Base-by-base conservation (phyloP, 1,284 basidiomycete genomes). In the Microbotryum violaceum region DNA sequence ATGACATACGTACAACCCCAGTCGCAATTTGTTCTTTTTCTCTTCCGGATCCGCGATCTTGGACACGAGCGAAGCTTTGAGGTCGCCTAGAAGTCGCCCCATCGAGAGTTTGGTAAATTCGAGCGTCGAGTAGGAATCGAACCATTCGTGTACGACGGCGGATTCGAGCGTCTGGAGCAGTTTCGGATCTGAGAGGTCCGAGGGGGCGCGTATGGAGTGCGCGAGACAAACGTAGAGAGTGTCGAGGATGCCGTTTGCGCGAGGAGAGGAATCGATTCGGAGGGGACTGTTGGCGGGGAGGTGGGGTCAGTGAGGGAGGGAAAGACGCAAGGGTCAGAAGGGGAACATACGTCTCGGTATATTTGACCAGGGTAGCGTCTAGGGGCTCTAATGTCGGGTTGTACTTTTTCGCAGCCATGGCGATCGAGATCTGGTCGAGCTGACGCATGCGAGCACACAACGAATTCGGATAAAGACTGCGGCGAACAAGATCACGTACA, bases 161-260 rank as follows among this genome's bases (percentile, higher is more conserved):
- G n/a, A 37, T 31, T 69, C 70, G 16, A 71, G 62, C 25, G 48
- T 56, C n/a, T 63, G 37, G 6, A 68, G 29, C 3, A 64, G 49
- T n/a, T 51, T 46, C 1, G 54, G 51, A 7, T 70, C 64, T 14
- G 64, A 63, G 20, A 71, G 59, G 23, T 59, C 68, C 12, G 27
- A 16, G 20, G 69, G 69, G 0, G 68, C 53, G 16, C 51, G 47
- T 27, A 71, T 62, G 7, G 62, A 63, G 53, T 71, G 70, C 3
- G 69, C 68, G 25, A 59, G 57, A 48, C 60, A 63, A n/a, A 64
- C 66, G 33, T 63, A 58, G 1, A 68, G 47, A 5, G 70, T 70
- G 62, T 71, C 70, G 53, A 70, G 59, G 4, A 71, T 54, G 18
- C 69, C 69, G 54, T 61, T 69, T 10, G 70, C 70, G 2, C 63